Percentiles rank a stretch among this genome's conserved stretches.
phyloP scores from a whole-genome alignment of 805 yeast species.

The Saturnispora silvae region DNA sequence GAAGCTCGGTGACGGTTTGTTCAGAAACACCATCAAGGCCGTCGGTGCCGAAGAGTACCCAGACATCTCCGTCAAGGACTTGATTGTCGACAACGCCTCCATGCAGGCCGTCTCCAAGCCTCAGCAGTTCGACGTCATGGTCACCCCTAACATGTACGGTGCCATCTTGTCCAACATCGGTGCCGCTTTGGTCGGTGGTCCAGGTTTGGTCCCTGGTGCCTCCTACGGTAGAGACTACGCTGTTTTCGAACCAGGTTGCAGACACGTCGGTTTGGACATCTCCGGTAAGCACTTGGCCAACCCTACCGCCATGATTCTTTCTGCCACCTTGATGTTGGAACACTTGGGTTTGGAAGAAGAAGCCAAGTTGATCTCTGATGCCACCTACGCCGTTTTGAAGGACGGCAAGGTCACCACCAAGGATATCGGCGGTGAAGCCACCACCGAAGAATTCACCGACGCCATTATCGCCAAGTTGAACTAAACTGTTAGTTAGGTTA shows the following conservation, averaged over 20 bases:
- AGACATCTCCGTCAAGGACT: slow-evolving; percentile 71
- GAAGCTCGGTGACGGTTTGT: slow-evolving; percentile 97
- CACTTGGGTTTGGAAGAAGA: slow-evolving; percentile 81
- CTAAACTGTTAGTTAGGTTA: too few species aligned
- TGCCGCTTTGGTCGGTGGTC: slow-evolving; percentile 95
- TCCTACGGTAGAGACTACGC: slow-evolving; percentile 97
- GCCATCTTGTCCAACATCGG: slow-evolving; percentile 95
- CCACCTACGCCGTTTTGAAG: slow-evolving; percentile 81
- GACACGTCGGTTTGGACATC: slow-evolving; percentile 97
- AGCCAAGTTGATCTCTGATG: slow-evolving; percentile 81
- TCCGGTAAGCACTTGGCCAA: slow-evolving; percentile 91
- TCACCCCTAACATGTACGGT: slow-evolving; percentile 97
- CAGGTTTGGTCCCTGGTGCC: slow-evolving; percentile 98
- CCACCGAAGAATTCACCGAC: slow-evolving; percentile 90
- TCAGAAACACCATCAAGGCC: slow-evolving; percentile 86
- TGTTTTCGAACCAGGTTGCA: slow-evolving; percentile 98
- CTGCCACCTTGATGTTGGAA: slow-evolving; percentile 85
- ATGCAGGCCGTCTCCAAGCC: slow-evolving; percentile 99
- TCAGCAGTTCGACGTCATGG: slow-evolving; percentile 95
- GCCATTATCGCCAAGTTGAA: slow-evolving; percentile 72
- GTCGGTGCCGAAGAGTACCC: slow-evolving; percentile 82
- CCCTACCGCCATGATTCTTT: slow-evolving; percentile 95
- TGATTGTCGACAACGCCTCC: slow-evolving; percentile 97
- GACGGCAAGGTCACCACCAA: slow-evolving; percentile 79
- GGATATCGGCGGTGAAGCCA: slow-evolving; percentile 83